Base-by-base conservation (phyloP, 768 basidiomycete species). In the Kwoniella dendrophila region DNA sequence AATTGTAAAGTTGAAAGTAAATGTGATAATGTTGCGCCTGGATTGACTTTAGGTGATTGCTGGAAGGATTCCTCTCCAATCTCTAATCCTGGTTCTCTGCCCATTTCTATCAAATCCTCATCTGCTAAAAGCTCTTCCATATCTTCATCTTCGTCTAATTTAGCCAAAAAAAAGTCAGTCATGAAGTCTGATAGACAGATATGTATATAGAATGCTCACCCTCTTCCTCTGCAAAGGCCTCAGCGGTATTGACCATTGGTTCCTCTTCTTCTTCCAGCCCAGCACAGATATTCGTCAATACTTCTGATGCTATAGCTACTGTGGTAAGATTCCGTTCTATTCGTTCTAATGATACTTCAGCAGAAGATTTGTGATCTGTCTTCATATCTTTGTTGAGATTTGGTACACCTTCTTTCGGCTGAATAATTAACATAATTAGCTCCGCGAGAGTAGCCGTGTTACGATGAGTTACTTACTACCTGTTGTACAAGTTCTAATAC, bases 231-330 rank as follows among this genome's bases (percentile, higher is more conserved):
- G 50, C 66, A 6, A 59, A 54, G 12, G 29, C 59, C 20, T 62
- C 61, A 14, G 60, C 60, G 29, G 26, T 26, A 26, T 62, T 56
- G 18, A 53, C 14, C 0, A 72, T 66, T 29, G 74, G 78, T 27
- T 72, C 72, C 38, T 70, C 73, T 38, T 61, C 69, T 44, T 82
- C 80, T 56, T 87, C 86, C 40, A 96, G 80, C 5, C 87, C 90
- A 20, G 92, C 92, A 74, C 90, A 96, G n/a, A 85, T 82, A 30
- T 88, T 88, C 0, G 92, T 94, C 64, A 96, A 78, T 50, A 96
- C 86, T 79, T 97, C 93, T 27, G 96, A 82, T n/a, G 88, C 86
- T 32, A 93, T 83, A 66, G 89, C 88, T 11, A 90, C 83, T 1
- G 88, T 89, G 68, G 87, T 83, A 54, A 96, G 77, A 56, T 81